phyloP scores from a whole-genome alignment of 805 yeast genomes.

The Saccharomycopsis sp. region DNA sequence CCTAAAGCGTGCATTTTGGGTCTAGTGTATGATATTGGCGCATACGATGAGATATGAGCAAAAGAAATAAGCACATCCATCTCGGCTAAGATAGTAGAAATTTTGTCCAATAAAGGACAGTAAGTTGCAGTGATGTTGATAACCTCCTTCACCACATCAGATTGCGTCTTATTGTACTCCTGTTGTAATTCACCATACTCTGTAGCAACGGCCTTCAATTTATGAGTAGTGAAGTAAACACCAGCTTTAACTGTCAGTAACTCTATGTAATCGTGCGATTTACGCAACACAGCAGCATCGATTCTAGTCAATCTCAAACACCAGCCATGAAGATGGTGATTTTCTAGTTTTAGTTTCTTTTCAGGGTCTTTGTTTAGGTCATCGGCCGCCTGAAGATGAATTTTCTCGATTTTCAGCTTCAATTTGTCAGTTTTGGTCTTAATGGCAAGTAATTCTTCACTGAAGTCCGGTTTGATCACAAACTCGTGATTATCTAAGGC shows the following conservation, averaged over 20 bases:
- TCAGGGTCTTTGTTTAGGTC: constrained; percentile 78
- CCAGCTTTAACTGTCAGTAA: constrained; percentile 94
- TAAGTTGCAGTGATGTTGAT: constrained; percentile 77
- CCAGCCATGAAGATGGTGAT: constrained; percentile 88
- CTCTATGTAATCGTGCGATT: constrained; percentile 54
- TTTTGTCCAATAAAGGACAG: constrained; percentile 63
- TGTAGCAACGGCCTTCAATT: constrained; percentile 51
- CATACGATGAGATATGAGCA: constrained; percentile 76
- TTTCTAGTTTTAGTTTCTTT: constrained; percentile 82
- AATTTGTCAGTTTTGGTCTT: constrained; percentile 50
- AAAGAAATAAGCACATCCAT: constrained; percentile 81
- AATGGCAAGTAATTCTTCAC: constrained; percentile 60
- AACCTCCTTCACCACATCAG: constrained; percentile 74
- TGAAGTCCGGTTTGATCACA: constrained; percentile 84
- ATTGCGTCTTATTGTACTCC: constrained; percentile 70
- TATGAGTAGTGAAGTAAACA: constrained; percentile 76
- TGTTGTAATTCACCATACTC: constrained; percentile 52
- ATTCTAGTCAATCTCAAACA: constrained; percentile 87
- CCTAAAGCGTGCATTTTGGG: constrained; percentile 62
- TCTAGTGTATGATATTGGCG: constrained; percentile 73
- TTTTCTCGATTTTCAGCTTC: constrained; percentile 46
- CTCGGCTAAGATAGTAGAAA: constrained; percentile 59
- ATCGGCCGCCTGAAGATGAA: constrained; percentile 61
- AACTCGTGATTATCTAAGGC: constrained; percentile 79
- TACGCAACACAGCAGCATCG: constrained; percentile 75